Evolutionary conservation across 106 monocot genomes (phyloP).

Genomic region (Acorus gramineus): DNA sequence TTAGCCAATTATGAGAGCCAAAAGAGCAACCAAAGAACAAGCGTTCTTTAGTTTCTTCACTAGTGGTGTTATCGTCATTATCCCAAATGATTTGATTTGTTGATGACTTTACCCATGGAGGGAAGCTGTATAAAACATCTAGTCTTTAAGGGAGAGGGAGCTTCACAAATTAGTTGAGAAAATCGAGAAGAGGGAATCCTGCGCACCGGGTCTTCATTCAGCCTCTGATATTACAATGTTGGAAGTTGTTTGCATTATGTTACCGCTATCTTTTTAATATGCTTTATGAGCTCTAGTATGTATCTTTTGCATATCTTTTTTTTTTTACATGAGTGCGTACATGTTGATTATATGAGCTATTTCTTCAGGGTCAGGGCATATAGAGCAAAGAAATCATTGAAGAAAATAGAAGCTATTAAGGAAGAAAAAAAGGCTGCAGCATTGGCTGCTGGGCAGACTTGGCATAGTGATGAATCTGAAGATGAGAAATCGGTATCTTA

Average conservation of each 20-base stretch:
- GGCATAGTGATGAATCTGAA: conserved; percentile 68
- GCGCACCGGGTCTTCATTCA: too few species aligned
- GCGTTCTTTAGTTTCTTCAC: too few species aligned
- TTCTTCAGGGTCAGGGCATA: conserved; percentile 46
- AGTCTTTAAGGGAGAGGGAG: too few species aligned
- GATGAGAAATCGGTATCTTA: conserved; percentile 45
- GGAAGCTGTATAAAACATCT: too few species aligned
- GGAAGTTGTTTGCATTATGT: not conserved
- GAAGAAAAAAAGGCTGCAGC: conserved; percentile 53
- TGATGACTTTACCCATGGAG: too few species aligned
- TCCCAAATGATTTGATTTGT: too few species aligned
- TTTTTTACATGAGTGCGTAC: not conserved
- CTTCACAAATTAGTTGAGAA: too few species aligned
- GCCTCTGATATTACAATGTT: too few species aligned
- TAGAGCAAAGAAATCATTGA: conserved; percentile 66
- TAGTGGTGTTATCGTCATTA: too few species aligned
- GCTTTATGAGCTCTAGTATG: not conserved
- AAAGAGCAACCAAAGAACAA: too few species aligned
- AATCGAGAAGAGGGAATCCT: too few species aligned
- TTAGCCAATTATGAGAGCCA: too few species aligned
- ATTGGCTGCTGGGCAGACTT: conserved; percentile 52
- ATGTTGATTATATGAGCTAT: not conserved
- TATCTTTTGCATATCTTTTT: not conserved
- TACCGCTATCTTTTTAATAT: not conserved
- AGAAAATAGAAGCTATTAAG: conserved; percentile 33